Base-by-base conservation (phyloP, 2,329 filamentous ascomycete genomes). In the Arthrobotrys sinensis region DNA sequence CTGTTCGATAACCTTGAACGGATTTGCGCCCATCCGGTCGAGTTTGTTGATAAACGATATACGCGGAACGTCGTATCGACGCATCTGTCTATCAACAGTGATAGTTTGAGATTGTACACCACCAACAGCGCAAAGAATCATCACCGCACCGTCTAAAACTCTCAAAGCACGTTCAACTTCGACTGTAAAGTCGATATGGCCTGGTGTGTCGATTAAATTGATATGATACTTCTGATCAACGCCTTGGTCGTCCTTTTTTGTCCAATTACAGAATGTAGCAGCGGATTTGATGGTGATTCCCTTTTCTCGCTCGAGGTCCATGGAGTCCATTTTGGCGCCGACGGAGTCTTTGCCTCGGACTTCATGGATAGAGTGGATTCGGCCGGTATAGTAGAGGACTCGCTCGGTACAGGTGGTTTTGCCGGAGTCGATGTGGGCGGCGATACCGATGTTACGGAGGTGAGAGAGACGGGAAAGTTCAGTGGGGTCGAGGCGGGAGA, bases 21-120 rank as follows among this genome's bases (percentile, higher is more conserved):
- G 96, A 84, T 99, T 98, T 80, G 96, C 93, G 77, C 96, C 96
- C 92, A 97, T 97, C 81, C 96, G 92, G 84, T 99, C 96, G 95
- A 99, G 98, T 88, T 99, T 99, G 88, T 99, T 99, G 84, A 99
- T 90, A 83, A 99, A 99, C 68, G 93, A 97, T 84, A 99, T 91
- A 82, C 96, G 90, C 79, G 96, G 96, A 80, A 99, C 91, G 83
- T 98, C 95, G 88, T 99, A 99, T 81, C 96, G 91, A 87, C 94
- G 93, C 96, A 99, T 99, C 87, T 99, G 96, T 82, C 96, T 90
- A 85, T 99, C 94, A 80, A 99, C 96, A 0, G 96, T 99, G 82
- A 97, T 97, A 19, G 96, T 99, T 86, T 99, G 96, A 83, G 92
- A 95, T 24, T 79, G 76, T 38, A 99, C 96, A 83, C 96, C 96